Conservation (phyloP, 1,284 basidiomycete species). For the Rhodotorula glutinis region DNA sequence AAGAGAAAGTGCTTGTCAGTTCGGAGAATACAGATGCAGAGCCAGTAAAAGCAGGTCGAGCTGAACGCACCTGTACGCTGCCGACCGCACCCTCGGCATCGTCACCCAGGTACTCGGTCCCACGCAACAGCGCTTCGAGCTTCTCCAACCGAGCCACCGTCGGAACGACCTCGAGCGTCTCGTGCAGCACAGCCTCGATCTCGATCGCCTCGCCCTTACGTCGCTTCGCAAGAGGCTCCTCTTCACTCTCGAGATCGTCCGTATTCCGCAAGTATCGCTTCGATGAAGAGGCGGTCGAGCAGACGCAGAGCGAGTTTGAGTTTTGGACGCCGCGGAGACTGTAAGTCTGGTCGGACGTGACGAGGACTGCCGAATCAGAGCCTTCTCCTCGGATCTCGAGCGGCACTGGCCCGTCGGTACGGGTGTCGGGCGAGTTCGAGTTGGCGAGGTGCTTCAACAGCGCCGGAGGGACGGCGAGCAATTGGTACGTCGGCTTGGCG, state of each 20-base stretch:
- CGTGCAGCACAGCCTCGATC: conserved; percentile 40
- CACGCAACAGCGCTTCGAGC: conserved; percentile 23
- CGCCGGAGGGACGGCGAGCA: conserved; percentile 27
- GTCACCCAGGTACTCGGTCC: conserved; percentile 29
- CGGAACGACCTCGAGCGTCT: conserved; percentile 42
- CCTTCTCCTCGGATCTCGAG: conserved; percentile 68
- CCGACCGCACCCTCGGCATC: background rate
- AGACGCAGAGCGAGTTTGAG: conserved; percentile 76
- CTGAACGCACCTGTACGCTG: background rate
- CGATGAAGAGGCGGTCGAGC: conserved; percentile 16
- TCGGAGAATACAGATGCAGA: too few species aligned
- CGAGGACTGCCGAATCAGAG: conserved; percentile 81
- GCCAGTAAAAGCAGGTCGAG: too few species aligned
- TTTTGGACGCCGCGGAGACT: conserved; percentile 72
- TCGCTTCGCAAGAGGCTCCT: conserved; percentile 26
- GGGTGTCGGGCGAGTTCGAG: too few species aligned
- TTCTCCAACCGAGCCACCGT: conserved; percentile 36
- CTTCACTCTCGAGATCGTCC: conserved; percentile 7
- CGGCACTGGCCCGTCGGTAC: background rate
- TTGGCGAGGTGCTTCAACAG: conserved; percentile 13
- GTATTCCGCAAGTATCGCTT: conserved; percentile 31
- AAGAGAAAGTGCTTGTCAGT: too few species aligned
- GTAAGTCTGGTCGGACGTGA: conserved; percentile 74
- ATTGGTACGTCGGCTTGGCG: conserved; percentile 10
- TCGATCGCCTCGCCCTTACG: conserved; percentile 19